Evolutionary conservation across 805 yeast species (phyloP).

Genomic region (Schwanniomyces occidentalis): DNA sequence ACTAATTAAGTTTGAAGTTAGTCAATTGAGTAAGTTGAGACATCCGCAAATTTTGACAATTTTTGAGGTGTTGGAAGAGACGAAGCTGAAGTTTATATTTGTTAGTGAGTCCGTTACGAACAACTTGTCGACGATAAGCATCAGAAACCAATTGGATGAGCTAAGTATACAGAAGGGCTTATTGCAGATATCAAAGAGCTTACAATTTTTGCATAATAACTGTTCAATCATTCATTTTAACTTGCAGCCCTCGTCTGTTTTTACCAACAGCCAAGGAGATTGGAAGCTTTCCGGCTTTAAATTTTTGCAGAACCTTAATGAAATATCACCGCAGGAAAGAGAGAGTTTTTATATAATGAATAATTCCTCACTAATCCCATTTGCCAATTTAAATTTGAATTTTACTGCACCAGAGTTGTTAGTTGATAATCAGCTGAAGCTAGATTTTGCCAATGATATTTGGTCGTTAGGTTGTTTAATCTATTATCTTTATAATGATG

Average conservation of each 20-base stretch:
- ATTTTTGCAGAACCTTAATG: conserved; percentile 50
- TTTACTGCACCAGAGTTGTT: conserved; percentile 86
- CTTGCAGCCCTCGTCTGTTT: conserved; percentile 72
- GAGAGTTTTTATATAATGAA: conserved; percentile 68
- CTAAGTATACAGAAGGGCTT: conserved; percentile 79
- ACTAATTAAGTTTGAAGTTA: conserved; percentile 64
- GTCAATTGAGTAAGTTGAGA: conserved; percentile 73
- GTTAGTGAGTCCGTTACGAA: conserved; percentile 79
- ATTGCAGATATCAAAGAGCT: conserved; percentile 71
- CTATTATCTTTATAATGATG: conserved; percentile 63
- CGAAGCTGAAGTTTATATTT: conserved; percentile 72
- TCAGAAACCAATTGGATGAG: conserved; percentile 53
- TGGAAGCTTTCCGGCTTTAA: conserved; percentile 87
- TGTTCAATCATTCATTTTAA: conserved; percentile 77
- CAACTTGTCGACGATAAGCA: conserved; percentile 43
- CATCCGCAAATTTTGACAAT: conserved; percentile 87
- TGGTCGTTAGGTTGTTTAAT: conserved; percentile 83
- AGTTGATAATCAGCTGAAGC: conserved; percentile 50
- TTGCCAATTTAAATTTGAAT: conserved; percentile 68
- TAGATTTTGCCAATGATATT: conserved; percentile 72
- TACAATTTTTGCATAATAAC: conserved; percentile 78
- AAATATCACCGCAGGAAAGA: conserved; percentile 43
- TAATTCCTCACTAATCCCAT: conserved; percentile 77
- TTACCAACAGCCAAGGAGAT: conserved; percentile 81
- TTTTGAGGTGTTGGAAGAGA: conserved; percentile 88